phyloP scores from a whole-genome alignment of 2,329 filamentous ascomycete species.

The Aspergillus neotritici region DNA sequence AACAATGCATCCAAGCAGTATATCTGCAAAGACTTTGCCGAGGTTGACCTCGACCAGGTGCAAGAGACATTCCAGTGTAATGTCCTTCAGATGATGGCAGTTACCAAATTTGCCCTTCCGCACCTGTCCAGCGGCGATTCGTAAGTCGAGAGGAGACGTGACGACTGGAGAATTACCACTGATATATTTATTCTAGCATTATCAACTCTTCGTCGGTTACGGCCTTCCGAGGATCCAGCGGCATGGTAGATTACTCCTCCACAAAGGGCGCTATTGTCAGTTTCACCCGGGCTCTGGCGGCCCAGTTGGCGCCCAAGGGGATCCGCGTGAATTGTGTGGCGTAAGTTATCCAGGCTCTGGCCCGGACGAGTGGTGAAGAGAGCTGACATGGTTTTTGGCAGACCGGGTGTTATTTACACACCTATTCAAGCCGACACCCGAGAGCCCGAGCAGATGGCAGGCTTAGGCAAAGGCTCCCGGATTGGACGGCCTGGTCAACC shows the following conservation, averaged over 20 bases:
- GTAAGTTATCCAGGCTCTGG: slow-evolving; percentile 20
- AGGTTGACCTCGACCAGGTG: slow-evolving; percentile 52
- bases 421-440: slow-evolving; percentile 34
- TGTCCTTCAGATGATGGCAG: slow-evolving; percentile 54
- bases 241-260: slow-evolving; percentile 52
- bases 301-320: slow-evolving; percentile 51
- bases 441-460: slow-evolving; percentile 31
- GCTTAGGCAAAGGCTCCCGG: slow-evolving; percentile 22
- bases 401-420: slow-evolving; percentile 31
- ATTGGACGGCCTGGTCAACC: slow-evolving; percentile 35
- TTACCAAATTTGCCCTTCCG: slow-evolving; percentile 53
- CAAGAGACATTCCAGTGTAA: slow-evolving; percentile 55
- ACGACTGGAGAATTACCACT: not conserved
- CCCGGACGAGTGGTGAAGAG: not conserved
- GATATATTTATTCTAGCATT: slow-evolving; percentile 35
- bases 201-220: slow-evolving; percentile 53
- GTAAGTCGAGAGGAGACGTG: slow-evolving; percentile 25
- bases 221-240: slow-evolving; percentile 49
- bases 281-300: slow-evolving; percentile 50
- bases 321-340: slow-evolving; percentile 50
- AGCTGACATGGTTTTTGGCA: slow-evolving; percentile 6
- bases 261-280: slow-evolving; percentile 56
- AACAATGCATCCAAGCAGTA: slow-evolving; percentile 57
- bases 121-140: slow-evolving; percentile 50
- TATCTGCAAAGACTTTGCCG: slow-evolving; percentile 47